Evolutionary conservation across 2,329 filamentous ascomycete genomes (phyloP), one percentile per base, ranked within the genome.

Genomic region (Penicillium brevicompactum): DNA sequence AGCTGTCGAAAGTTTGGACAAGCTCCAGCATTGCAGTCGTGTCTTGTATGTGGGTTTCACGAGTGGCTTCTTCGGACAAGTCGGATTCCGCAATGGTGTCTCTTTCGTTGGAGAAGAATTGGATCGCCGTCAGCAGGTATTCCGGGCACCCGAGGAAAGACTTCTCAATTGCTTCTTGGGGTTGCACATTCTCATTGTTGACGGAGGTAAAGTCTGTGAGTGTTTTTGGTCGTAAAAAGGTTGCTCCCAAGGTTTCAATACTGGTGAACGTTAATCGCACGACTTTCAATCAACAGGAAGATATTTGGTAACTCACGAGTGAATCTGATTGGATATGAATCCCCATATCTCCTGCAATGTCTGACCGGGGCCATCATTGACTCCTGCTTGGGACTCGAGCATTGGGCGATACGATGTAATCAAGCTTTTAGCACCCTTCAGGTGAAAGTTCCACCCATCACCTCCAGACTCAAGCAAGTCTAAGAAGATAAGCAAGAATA

Each of bases 111-210:
- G 69, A 70, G 9, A 72, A 50, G 14, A 46, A 62, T 52, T 67
- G 68, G 2, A 72, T 66, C 7, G 64, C 66, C 27, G 58, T 63
- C 3, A 73, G 49, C 1, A 74, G 56, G 44, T 70, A 71, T 31
- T 67, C 69, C 0, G 71, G 71, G 41, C 71, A 74, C 8, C 71
- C 71, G 13, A 74, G 69, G 42, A 74, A 74, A 1, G 71, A 73
- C 22, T 65, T 55, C 41, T 74, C 70, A 2, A 71, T 63, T 1
- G 57, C 59, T 49, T 73, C 70, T 43, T 65, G 55, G 3, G 51
- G 50, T n/a, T 60, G 57, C 4, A 49, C 31, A 3, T 51, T 56
- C 21, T 59, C 52, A 14, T 59, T 43, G 2, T 62, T 60, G 3
- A 62, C 37, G 2, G 57, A 55, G 8, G 53, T 43, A 27, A 56